Conservation (phyloP, 2,329 filamentous ascomycete species). For the Fusarium citri region DNA sequence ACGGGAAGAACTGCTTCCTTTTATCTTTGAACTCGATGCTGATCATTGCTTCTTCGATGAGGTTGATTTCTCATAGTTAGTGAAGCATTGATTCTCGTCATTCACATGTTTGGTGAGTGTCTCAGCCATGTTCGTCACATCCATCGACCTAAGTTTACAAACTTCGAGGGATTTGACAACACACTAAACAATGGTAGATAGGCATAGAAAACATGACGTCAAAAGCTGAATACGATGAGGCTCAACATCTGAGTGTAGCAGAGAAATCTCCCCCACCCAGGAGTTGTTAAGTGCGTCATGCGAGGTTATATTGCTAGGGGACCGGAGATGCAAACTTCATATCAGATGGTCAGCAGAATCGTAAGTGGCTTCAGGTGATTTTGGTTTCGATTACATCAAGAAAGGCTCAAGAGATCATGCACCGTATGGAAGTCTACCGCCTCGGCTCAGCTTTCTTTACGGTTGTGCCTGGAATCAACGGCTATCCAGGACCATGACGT, state of each 20-base stretch:
- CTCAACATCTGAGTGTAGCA: background rate
- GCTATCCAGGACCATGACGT: background rate
- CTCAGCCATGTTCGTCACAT: background rate
- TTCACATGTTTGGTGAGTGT: background rate
- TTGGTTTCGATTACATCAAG: no score
- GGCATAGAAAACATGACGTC: background rate
- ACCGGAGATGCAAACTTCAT: background rate
- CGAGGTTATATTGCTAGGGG: no score
- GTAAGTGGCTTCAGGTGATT: background rate
- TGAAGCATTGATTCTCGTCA: background rate
- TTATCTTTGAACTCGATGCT: background rate
- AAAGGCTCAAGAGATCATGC: background rate
- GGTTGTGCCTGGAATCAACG: background rate
- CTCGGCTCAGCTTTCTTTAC: background rate
- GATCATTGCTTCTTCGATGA: background rate
- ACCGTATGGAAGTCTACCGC: background rate
- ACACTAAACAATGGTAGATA: background rate
- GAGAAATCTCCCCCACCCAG: background rate
- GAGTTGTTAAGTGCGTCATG: background rate
- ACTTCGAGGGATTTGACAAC: background rate
- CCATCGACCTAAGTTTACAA: background rate
- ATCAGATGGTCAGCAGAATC: background rate
- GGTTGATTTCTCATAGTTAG: rapidly evolving
- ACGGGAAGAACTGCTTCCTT: background rate
- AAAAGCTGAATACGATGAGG: background rate